Evolutionary conservation across 2,329 filamentous ascomycete species (phyloP), one percentile per base, ranked within the genome.

Genomic region (Clonostachys rhizophaga): DNA sequence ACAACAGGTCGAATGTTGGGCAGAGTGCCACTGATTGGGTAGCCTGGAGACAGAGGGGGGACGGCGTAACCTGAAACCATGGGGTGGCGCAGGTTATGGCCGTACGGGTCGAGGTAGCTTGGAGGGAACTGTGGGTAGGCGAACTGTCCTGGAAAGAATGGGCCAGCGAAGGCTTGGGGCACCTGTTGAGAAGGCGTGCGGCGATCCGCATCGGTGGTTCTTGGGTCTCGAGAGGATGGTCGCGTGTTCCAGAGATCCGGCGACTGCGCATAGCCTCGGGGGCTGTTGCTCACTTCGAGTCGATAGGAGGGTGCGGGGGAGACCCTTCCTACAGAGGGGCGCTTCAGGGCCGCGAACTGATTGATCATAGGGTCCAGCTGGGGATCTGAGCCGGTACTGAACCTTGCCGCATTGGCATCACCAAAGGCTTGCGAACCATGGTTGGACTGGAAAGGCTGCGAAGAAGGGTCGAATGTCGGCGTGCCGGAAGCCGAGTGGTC

Each of bases 381-480:
- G 35, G 63, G 50, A 42, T 57, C 60, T 39, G 54, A 54, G 20
- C 52, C 61, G 47, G 62, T 57, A 9, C 54, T 52, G 42, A 54
- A 55, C 14, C 62, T 55, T 16, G 59, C 52, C 11, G 47, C 45
- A 35, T 42, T 42, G 13, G 41, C 45, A 13, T 72, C 65, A 8
- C 60, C 59, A 75, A 76, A 79, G 4, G 72, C 52, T 51, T 73
- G 69, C 6, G 72, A 72, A 8, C 61, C 66, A 2, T 74, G 70
- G 51, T 78, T 76, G 51, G 72, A 60, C 50, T 73, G 71, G 54
- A 76, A 76, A 6, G 67, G 60, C 44, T 68, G 68, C 3, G 58
- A 55, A 12, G 57, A 50, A 18, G 60, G 58, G 37, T 61, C 60
- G 51, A 62, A 64, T n/a, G 52, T 46, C 5, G 56, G 49, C 12